Conservation (phyloP, 2,329 filamentous ascomycete genomes). For the Aspergillus neoniger region DNA sequence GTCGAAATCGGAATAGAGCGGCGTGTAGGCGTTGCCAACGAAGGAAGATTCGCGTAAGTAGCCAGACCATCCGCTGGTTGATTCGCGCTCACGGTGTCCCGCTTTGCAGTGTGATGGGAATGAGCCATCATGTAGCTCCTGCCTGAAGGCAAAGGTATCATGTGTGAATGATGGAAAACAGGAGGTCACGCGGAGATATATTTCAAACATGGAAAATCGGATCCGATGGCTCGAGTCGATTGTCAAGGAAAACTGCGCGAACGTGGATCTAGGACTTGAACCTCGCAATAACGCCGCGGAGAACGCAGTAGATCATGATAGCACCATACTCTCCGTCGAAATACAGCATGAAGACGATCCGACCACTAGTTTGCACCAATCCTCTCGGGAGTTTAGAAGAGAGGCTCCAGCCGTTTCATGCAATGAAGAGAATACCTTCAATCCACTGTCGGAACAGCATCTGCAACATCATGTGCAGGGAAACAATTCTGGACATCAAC, state of each 20-base stretch:
- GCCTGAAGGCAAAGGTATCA: constrained; percentile 43
- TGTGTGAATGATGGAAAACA: constrained; percentile 52
- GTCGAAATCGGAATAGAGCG: constrained; percentile 34
- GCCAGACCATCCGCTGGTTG: not conserved
- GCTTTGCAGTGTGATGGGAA: constrained; percentile 48
- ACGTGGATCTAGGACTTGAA: constrained; percentile 42
- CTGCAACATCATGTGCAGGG: too few species aligned
- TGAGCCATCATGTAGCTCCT: constrained; percentile 47
- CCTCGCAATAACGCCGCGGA: constrained; percentile 1
- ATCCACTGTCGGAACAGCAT: not conserved
- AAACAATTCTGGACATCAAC: constrained; percentile 3
- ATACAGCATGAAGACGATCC: not conserved
- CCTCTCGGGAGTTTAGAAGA: not conserved
- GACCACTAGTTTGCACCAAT: not conserved
- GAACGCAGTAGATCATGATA: not conserved
- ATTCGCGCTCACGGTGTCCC: constrained; percentile 1
- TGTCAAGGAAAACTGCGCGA: constrained; percentile 45
- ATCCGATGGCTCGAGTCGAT: constrained; percentile 53
- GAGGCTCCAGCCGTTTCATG: not conserved
- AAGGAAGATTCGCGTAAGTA: constrained; percentile 52
- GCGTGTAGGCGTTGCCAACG: constrained; percentile 48
- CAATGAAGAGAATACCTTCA: not conserved
- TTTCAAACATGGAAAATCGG: constrained; percentile 44
- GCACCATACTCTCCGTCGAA: not conserved
- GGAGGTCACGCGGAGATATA: constrained; percentile 46